Evolutionary conservation across 179 eudicot genomes (phyloP).

Genomic region (Silene noctiflora): DNA sequence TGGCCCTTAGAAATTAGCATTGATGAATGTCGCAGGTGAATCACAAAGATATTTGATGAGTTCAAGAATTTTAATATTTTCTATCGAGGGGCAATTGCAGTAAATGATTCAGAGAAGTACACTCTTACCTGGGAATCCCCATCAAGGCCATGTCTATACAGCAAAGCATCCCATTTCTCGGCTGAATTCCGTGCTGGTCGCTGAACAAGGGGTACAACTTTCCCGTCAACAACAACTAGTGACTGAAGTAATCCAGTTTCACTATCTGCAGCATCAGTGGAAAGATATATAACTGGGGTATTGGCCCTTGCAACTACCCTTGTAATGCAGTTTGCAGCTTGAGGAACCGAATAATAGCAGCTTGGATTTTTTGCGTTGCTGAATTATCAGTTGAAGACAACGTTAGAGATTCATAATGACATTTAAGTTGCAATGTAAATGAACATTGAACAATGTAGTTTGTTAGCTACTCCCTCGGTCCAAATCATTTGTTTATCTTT

Average conservation of each 20-base stretch:
- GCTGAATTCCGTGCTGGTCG: conserved; percentile 74
- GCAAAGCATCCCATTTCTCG: conserved; percentile 97
- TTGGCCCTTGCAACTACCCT: conserved; percentile 76
- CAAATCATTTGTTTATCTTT: too few relatives aligned
- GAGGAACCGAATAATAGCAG: conserved; percentile 90
- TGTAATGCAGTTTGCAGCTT: conserved; percentile 84
- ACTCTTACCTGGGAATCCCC: conserved; percentile 73
- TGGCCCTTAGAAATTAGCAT: too few relatives aligned
- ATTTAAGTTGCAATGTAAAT: neutral
- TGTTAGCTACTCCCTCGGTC: too few relatives aligned
- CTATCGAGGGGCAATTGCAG: neutral
- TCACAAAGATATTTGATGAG: too few relatives aligned
- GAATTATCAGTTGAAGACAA: conserved; percentile 17
- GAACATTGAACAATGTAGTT: neutral
- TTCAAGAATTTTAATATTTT: too few relatives aligned
- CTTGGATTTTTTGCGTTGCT: conserved; percentile 95
- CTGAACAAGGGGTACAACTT: conserved; percentile 73
- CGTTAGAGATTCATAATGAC: conserved; percentile 5
- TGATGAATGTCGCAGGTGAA: too few relatives aligned
- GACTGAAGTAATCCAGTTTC: conserved; percentile 88
- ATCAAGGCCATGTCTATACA: conserved; percentile 71
- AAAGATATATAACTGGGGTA: conserved; percentile 78
- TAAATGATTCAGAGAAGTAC: too few relatives aligned
- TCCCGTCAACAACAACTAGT: conserved; percentile 55
- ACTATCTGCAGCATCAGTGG: conserved; percentile 97